Evolutionary conservation across 805 yeast species (phyloP).

Genomic region (Lipomyces sp.): DNA sequence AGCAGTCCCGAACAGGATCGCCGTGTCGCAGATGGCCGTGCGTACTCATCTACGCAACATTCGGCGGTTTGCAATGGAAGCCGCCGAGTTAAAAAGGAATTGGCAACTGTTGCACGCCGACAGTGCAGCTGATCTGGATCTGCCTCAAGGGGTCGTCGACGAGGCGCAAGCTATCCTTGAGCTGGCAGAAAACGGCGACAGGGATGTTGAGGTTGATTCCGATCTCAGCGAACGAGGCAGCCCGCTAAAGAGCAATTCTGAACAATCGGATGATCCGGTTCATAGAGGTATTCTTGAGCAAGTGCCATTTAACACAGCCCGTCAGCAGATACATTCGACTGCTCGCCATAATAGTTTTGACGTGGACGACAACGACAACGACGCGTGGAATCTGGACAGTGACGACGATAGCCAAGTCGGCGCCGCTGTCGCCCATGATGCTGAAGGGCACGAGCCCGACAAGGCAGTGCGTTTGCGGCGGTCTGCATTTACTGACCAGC

Average conservation of each 20-base stretch:
- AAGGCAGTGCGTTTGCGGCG: background rate
- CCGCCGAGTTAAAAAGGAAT: conserved; percentile 1
- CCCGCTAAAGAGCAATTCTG: too few species aligned
- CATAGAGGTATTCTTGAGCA: too few species aligned
- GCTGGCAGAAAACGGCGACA: conserved; percentile 19
- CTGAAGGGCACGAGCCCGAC: background rate
- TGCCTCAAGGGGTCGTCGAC: conserved; percentile 10
- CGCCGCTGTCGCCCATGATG: background rate
- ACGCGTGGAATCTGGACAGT: conserved; percentile 8
- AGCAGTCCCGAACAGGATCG: conserved; percentile 15
- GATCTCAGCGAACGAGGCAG: background rate
- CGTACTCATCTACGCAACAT: conserved; percentile 15
- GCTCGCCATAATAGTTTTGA: background rate
- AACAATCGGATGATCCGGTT: too few species aligned
- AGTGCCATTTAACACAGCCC: background rate
- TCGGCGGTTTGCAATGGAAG: conserved; percentile 17
- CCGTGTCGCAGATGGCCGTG: conserved; percentile 10
- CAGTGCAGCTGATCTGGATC: background rate
- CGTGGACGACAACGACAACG: conserved; percentile 1
- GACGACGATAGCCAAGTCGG: background rate
- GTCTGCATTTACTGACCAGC: background rate
- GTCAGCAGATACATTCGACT: background rate
- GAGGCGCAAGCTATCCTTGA: conserved; percentile 23
- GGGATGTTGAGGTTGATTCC: background rate
- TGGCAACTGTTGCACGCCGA: background rate